Conservation (phyloP, 495 filamentous ascomycete genomes). For the Apodospora peruviana region DNA sequence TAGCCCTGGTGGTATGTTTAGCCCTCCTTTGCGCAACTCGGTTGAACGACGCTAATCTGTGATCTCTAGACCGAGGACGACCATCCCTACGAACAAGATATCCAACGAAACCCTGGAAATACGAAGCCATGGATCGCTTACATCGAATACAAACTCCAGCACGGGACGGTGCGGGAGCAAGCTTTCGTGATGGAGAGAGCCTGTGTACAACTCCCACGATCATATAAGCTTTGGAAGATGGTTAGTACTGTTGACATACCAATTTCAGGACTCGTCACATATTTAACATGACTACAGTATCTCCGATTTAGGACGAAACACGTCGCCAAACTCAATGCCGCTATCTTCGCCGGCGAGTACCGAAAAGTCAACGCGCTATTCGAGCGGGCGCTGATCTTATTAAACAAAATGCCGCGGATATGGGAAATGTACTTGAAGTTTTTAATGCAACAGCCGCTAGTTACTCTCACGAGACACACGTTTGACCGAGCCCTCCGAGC, state of each 20-base stretch:
- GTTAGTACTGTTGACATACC: slow-evolving; percentile 39
- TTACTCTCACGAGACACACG: slow-evolving; percentile 82
- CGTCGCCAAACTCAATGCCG: slow-evolving; percentile 76
- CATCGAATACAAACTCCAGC: slow-evolving; percentile 82
- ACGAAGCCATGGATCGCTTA: slow-evolving; percentile 96
- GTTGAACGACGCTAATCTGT: slow-evolving; percentile 7
- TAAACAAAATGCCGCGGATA: slow-evolving; percentile 98
- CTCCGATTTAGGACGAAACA: slow-evolving; percentile 81
- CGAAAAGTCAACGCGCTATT: slow-evolving; percentile 93
- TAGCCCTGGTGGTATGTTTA: slow-evolving; percentile 73
- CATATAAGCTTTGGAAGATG: slow-evolving; percentile 99
- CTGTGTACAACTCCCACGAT: slow-evolving; percentile 81
- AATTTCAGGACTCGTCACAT: no score
- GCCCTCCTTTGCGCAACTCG: neutral
- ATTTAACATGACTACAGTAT: slow-evolving; percentile 51
- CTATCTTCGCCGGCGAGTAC: slow-evolving; percentile 74
- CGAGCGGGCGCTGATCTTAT: slow-evolving; percentile 84
- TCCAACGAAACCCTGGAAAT: slow-evolving; percentile 76
- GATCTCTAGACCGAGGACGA: slow-evolving; percentile 69
- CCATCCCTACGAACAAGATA: slow-evolving; percentile 92
- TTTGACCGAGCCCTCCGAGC: slow-evolving; percentile 94
- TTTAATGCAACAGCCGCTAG: slow-evolving; percentile 80
- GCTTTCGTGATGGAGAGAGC: slow-evolving; percentile 94
- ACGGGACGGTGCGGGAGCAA: slow-evolving; percentile 83
- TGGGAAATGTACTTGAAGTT: slow-evolving; percentile 98